These are phyloP conservation scores for Penicillium sp. DNA, from an alignment of 2,329 filamentous ascomycete species.

Conservation along the genomic window DNA sequence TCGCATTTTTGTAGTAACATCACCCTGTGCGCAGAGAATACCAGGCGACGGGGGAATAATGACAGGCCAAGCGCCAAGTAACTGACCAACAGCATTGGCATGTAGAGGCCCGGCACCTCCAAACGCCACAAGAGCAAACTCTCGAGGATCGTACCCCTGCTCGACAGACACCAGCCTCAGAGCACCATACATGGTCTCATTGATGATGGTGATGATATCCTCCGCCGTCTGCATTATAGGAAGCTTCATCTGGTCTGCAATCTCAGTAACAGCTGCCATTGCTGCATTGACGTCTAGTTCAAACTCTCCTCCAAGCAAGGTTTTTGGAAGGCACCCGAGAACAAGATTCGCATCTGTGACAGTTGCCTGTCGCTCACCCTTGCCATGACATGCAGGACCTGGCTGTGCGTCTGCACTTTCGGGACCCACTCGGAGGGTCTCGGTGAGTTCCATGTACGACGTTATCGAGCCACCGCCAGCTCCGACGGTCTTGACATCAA, in stretches of 20 bases:
- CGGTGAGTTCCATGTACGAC: conserved; percentile 48
- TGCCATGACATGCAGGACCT: conserved; percentile 52
- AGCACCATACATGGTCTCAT: conserved; percentile 54
- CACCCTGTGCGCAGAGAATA: conserved; percentile 52
- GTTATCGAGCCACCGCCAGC: conserved; percentile 53
- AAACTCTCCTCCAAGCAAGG: conserved; percentile 49
- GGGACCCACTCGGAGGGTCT: conserved; percentile 51
- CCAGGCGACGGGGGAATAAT: conserved; percentile 54
- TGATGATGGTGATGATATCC: conserved; percentile 51
- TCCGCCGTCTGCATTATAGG: conserved; percentile 45
- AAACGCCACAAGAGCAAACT: conserved; percentile 53
- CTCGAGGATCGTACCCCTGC: conserved; percentile 52
- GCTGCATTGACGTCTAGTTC: conserved; percentile 46
- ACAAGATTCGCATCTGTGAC: conserved; percentile 53
- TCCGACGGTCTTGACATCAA: conserved; percentile 52
- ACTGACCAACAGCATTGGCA: conserved; percentile 51
- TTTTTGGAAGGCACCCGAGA: conserved; percentile 50
- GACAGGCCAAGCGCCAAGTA: conserved; percentile 53
- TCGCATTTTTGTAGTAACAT: conserved; percentile 51
- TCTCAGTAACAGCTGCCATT: conserved; percentile 40
- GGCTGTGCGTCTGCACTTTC: conserved; percentile 52
- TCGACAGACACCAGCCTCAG: conserved; percentile 53
- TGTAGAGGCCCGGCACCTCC: conserved; percentile 55
- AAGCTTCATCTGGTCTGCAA: conserved; percentile 50
- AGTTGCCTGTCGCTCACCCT: conserved; percentile 47